Evolutionary conservation across 345 rosid species (phyloP).

Genomic region (Raphanus sativus): DNA sequence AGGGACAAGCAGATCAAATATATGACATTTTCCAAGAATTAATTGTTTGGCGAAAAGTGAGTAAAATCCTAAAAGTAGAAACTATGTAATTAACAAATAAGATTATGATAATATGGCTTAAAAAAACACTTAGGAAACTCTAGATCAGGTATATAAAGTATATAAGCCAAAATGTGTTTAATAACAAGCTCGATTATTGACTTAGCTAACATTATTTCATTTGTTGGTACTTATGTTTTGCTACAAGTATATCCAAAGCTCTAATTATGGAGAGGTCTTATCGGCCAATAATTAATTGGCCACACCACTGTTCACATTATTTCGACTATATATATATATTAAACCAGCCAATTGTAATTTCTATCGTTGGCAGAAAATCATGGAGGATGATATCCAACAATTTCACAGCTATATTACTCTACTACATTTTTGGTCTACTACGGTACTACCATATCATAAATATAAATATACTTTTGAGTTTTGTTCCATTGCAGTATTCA

Average conservation of each 20-base stretch:
- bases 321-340: neutral
- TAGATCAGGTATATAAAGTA: neutral
- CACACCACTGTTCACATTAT: neutral
- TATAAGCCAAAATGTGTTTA: neutral
- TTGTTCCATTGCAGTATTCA: no score
- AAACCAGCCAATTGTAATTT: neutral
- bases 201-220: constrained; percentile 3
- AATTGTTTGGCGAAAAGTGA: neutral
- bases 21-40: neutral
- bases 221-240: constrained; percentile 21
- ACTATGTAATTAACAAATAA: constrained; percentile 11
- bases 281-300: constrained; percentile 27
- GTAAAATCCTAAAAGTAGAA: constrained; percentile 4
- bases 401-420: neutral
- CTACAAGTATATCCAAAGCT: neutral
- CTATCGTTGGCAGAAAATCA: neutral
- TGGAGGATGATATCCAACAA: neutral
- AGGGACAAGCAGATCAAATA: neutral
- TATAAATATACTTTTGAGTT: no score
- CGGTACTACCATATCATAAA: no score
- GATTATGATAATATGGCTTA: constrained; percentile 5
- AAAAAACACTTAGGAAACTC: neutral
- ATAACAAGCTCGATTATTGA: constrained; percentile 16
- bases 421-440: neutral
- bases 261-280: constrained; percentile 34